Evolutionary conservation across 441 rosid species (phyloP).

Genomic region (Rhodomyrtus psidioides): DNA sequence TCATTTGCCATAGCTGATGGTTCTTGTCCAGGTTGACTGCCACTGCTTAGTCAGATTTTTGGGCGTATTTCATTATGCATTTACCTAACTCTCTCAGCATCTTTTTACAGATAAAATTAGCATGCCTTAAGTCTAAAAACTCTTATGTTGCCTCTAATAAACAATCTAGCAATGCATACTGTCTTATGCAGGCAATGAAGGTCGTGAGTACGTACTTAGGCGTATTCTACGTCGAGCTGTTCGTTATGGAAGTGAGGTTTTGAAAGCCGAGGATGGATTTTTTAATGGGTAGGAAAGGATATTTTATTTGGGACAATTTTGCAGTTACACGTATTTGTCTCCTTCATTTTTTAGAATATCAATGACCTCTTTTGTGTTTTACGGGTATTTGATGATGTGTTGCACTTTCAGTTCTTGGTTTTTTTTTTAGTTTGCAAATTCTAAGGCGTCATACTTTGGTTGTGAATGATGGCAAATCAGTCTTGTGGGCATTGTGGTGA

Average conservation of each 20-base stretch:
- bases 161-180: neutral
- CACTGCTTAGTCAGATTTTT: neutral
- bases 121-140: neutral
- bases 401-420: neutral
- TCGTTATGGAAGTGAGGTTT: constrained; percentile 89
- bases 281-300: constrained; percentile 61
- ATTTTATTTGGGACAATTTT: neutral
- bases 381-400: neutral
- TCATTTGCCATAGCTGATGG: constrained; percentile 99
- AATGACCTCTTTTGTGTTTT: neutral
- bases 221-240: constrained; percentile 99
- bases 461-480: constrained; percentile 29
- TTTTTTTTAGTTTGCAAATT: neutral
- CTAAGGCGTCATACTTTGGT: neutral
- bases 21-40: constrained; percentile 78
- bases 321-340: neutral
- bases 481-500: constrained; percentile 66
- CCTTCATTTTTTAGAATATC: neutral
- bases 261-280: constrained; percentile 89
- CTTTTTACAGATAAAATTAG: neutral
- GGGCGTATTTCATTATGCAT: neutral
- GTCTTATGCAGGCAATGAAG: constrained; percentile 71
- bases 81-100: neutral
- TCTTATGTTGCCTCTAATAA: neutral
- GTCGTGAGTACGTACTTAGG: constrained; percentile 93